Evolutionary conservation across 768 basidiomycete genomes (phyloP).

Genomic region (Boletus pseudopeckii): DNA sequence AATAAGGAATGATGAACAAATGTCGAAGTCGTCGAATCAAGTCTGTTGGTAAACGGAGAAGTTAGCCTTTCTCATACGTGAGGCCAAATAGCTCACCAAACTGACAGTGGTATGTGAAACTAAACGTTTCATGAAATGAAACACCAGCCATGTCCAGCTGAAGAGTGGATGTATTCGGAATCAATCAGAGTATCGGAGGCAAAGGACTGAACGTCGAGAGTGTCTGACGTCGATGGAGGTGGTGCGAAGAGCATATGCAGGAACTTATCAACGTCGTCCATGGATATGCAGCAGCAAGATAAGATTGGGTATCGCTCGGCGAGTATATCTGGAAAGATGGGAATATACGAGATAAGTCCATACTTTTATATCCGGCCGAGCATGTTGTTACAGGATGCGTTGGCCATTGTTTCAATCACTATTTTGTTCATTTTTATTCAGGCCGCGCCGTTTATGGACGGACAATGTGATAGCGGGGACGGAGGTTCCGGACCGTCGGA

Average conservation of each 20-base stretch:
- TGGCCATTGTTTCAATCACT: background rate
- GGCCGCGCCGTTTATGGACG: background rate
- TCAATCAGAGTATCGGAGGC: background rate
- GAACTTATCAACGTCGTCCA: slow-evolving; percentile 6
- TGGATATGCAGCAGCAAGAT: background rate
- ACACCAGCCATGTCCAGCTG: background rate
- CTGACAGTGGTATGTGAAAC: background rate
- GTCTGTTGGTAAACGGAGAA: background rate
- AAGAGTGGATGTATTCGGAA: background rate
- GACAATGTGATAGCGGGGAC: background rate
- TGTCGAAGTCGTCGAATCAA: slow-evolving; percentile 8
- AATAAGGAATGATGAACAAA: slow-evolving; percentile 1
- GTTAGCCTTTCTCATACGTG: background rate
- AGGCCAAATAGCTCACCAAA: background rate
- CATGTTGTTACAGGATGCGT: background rate
- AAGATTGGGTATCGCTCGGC: background rate
- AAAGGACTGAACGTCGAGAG: background rate
- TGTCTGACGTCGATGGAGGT: background rate
- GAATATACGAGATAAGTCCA: background rate
- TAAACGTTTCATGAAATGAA: slow-evolving; percentile 1
- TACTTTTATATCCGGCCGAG: background rate
- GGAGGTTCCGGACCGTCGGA: too few relatives aligned
- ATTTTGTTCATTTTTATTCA: slow-evolving; percentile 1
- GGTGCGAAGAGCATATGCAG: background rate
- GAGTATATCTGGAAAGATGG: background rate